phyloP scores from a whole-genome alignment of 1,139 yeast species.

The Scheffersomyces cryptocercus region DNA sequence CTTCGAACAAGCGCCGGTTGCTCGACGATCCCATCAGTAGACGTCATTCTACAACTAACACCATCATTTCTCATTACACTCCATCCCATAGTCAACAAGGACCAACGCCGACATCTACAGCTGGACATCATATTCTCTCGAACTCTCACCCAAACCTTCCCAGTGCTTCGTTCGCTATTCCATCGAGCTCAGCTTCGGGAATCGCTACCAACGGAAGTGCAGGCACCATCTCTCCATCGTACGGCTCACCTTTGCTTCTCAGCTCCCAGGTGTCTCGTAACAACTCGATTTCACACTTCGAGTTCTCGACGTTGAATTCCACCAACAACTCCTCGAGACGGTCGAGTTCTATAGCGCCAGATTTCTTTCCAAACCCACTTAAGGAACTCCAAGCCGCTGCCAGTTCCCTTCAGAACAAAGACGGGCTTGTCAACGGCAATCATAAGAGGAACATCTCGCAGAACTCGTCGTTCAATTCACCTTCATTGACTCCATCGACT shows the following conservation, averaged over 20 bases:
- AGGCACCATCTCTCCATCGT: slow-evolving; percentile 30
- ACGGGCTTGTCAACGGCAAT: neutral
- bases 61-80: slow-evolving; percentile 6
- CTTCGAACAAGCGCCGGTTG: slow-evolving; percentile 14
- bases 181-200: slow-evolving; percentile 1
- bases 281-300: slow-evolving; percentile 39
- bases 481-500: slow-evolving; percentile 27
- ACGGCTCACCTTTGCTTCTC: slow-evolving; percentile 33
- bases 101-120: slow-evolving; percentile 1
- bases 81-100: neutral
- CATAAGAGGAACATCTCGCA: slow-evolving; percentile 33
- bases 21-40: slow-evolving; percentile 17
- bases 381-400: slow-evolving; percentile 9
- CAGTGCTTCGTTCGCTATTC: slow-evolving; percentile 1
- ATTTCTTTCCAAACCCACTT: slow-evolving; percentile 41
- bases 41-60: slow-evolving; percentile 16
- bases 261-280: slow-evolving; percentile 34
- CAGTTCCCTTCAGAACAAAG: neutral
- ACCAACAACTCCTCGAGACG: slow-evolving; percentile 35
- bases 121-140: slow-evolving; percentile 5
- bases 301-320: slow-evolving; percentile 25
- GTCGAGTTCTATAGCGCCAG: slow-evolving; percentile 39
- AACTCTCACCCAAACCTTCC: slow-evolving; percentile 15
- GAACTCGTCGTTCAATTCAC: slow-evolving; percentile 35
- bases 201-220: slow-evolving; percentile 5